Evolutionary conservation across 176 grass and related monocot species (phyloP), one percentile per base, ranked within the genome.

Genomic region (Tillandsia leiboldiana): DNA sequence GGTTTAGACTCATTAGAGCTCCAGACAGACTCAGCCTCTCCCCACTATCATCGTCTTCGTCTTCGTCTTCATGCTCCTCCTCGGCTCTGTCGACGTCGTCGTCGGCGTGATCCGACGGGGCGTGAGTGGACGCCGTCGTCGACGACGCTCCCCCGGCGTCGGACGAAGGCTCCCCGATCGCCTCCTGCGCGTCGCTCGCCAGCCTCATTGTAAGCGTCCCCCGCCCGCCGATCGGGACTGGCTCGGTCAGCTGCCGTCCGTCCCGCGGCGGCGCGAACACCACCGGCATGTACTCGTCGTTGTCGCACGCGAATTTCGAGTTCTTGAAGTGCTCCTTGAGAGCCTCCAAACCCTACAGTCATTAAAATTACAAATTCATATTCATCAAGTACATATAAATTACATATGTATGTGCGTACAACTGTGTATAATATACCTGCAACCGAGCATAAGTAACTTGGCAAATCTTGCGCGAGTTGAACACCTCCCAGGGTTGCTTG

Each of bases 301-400:
- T 88, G 72, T 99, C 95, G 74, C 95, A 99, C 11, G 90, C 87
- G 77, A 99, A 99, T 62, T 94, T 99, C 17, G 95, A 93, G 78
- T 90, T 99, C 85, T 85, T 99, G 84, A 99, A 99, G 72, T 99
- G 95, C 65, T 99, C 95, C 80, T 93, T 90, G 1, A 99, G 82
- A 51, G 87, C 90, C 52, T 99, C 90, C 78, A 99, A 75, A 50
- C 95, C 95, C 95, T 99, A 68, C 11, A 9, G 27, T 10, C 50
- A 71, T 70, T 20, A 61, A 18, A 8, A 7, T 17, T 17, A 9
- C n/a, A 61, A n/a, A 22, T 9, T 18, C 0, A 9, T 24, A 24
- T 24, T 24, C 24, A 24, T 24, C 24, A 24, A 24, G 24, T 24
- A 24, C 24, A 24, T 24, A 1, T 24, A 1, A 24, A 33, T 33